Evolutionary conservation across 352 stramenopile genomes (phyloP), one percentile per base, ranked within the genome.

Genomic region (Phytopythium delawarense): DNA sequence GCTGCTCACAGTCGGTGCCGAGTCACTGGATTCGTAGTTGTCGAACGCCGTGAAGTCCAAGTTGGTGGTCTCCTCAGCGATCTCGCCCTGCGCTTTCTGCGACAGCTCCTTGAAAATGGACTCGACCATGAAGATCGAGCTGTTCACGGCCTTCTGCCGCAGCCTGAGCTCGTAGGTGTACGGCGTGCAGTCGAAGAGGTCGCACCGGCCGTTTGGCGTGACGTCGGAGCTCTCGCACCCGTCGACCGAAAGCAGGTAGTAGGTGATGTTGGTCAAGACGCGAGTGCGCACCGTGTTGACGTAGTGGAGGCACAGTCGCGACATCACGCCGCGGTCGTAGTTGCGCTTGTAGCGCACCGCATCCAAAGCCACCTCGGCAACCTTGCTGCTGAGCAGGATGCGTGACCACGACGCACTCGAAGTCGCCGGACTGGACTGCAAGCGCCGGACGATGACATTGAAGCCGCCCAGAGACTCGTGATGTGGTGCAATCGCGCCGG

Each of bases 281-380:
- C 75, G 63, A 9, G 40, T 59, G 2, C 64, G 59, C 16, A 84
- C 72, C 16, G 52, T 37, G 64, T 76, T 76, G 57, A 84, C 64
- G 59, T 74, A 71, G 61, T 84, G 62, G 18, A 84, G 52, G 49
- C 75, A 84, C 20, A 84, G 28, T 0, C 66, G 66, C n/a, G 66
- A 70, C 16, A 57, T 74, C 28, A 81, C 62, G 18, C 57, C 35
- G 12, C 56, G 61, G 42, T 65, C 65, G 57, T 84, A 84, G 56
- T 84, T 84, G 44, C 53, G 63, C 23, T 63, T 64, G 59, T 78
- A 79, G 4, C 75, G 65, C 18, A 84, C 70, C 8, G 72, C 64
- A 34, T 78, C 68, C 8, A 81, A 69, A 18, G 73, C 72, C 28
- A 69, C 49, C 61, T 72, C 72, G 4, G 60, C 52, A 3, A 54